Percentiles rank a stretch among this genome's conserved stretches.
phyloP scores from a whole-genome alignment of 1,139 yeast genomes.

The Geotrichum carabidarum region DNA sequence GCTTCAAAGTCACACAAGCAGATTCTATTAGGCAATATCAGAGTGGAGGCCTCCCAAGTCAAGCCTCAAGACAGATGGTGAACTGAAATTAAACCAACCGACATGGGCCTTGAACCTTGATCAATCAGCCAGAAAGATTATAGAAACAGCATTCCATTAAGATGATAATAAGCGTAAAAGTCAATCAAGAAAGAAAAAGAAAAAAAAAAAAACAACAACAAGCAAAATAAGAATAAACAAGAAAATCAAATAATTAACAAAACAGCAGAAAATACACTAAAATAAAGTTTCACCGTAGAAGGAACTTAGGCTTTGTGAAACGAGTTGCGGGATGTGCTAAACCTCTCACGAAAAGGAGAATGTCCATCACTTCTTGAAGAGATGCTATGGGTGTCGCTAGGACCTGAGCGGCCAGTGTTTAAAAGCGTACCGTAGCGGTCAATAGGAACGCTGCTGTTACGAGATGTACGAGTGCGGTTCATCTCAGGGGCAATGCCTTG shows the following conservation, averaged over 20 bases:
- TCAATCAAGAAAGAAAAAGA: neutral
- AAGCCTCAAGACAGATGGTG: no score
- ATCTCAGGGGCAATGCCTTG: constrained; percentile 34
- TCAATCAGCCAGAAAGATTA: no score
- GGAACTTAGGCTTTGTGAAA: constrained; percentile 1
- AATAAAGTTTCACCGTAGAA: neutral
- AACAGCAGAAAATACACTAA: neutral
- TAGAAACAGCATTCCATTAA: neutral
- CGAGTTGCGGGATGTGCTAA: neutral
- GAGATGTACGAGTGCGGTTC: constrained; percentile 21
- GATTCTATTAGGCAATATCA: no score
- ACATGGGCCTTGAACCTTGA: no score
- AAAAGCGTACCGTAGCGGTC: neutral
- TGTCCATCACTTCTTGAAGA: constrained; percentile 9
- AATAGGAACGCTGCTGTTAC: constrained; percentile 7
- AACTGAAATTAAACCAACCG: no score
- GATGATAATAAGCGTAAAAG: neutral
- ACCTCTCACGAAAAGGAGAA: constrained; percentile 9
- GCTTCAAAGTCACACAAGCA: no score
- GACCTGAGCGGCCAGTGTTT: neutral
- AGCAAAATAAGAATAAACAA: neutral
- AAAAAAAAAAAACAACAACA: neutral
- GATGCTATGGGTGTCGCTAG: constrained; percentile 8
- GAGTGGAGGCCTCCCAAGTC: no score
- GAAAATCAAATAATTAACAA: neutral